Conservation (phyloP, 2,329 filamentous ascomycete species). For the Grosmannia huntii region DNA sequence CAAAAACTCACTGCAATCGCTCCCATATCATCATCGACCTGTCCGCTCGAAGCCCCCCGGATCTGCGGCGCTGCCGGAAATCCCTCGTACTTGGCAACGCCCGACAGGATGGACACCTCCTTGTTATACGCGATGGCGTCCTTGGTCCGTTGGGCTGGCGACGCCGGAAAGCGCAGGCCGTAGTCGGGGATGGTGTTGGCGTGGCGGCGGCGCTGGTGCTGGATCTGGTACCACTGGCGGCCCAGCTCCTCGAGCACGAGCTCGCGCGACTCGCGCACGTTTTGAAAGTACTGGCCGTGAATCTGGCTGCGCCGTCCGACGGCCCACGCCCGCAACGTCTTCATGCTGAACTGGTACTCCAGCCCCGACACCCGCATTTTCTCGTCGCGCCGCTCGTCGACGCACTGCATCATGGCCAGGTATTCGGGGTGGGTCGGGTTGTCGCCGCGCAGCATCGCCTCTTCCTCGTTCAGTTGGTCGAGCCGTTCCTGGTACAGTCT, state of each 20-base stretch:
- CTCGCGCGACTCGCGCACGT: slow-evolving; percentile 71
- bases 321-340: slow-evolving; percentile 60
- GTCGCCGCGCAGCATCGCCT: slow-evolving; percentile 45
- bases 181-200: slow-evolving; percentile 73
- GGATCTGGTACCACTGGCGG: slow-evolving; percentile 84
- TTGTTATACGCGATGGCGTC: slow-evolving; percentile 89
- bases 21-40: slow-evolving; percentile 77
- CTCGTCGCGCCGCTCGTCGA: slow-evolving; percentile 70
- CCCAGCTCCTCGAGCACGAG: slow-evolving; percentile 67
- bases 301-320: slow-evolving; percentile 75
- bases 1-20: slow-evolving; percentile 61
- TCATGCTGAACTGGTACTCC: slow-evolving; percentile 59
- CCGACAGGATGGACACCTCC: slow-evolving; percentile 82
- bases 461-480: slow-evolving; percentile 61
- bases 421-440: slow-evolving; percentile 80
- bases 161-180: slow-evolving; percentile 66
- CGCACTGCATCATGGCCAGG: slow-evolving; percentile 75
- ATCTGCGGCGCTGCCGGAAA: slow-evolving; percentile 92
- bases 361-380: slow-evolving; percentile 66
- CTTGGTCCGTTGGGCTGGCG: slow-evolving; percentile 62
- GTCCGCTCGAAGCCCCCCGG: slow-evolving; percentile 53
- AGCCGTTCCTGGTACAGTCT: slow-evolving; percentile 85
- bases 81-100: slow-evolving; percentile 86
- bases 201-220: slow-evolving; percentile 59
- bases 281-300: slow-evolving; percentile 83